Conservation (phyloP, 768 basidiomycete genomes). For the Psilocybe cubensis region DNA sequence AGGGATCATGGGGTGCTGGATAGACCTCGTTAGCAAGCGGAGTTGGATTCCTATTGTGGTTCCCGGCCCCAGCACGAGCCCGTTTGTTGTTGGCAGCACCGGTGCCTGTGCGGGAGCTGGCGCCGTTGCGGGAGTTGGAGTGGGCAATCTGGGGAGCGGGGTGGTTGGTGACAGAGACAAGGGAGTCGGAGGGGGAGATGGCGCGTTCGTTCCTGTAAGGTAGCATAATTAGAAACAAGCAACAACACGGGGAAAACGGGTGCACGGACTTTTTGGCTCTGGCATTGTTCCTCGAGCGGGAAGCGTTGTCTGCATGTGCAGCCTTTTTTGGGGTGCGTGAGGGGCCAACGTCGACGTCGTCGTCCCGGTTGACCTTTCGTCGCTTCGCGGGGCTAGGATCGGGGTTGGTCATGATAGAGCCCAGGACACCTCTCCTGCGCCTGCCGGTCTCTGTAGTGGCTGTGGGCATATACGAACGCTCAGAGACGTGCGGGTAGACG, state of each 20-base stretch:
- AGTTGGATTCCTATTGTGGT: conserved; percentile 43
- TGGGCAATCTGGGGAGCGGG: conserved; percentile 43
- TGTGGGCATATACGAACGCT: conserved; percentile 67
- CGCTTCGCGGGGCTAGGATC: conserved; percentile 71
- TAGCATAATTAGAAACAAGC: conserved; percentile 11
- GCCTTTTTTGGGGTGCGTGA: conserved; percentile 70
- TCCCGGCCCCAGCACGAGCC: conserved; percentile 41
- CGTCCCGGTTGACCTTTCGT: conserved; percentile 60
- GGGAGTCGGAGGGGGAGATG: conserved; percentile 73
- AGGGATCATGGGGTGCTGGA: conserved; percentile 27
- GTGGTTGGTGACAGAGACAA: conserved; percentile 74
- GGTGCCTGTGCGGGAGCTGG: conserved; percentile 23
- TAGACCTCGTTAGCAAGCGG: conserved; percentile 41
- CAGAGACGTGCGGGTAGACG: conserved; percentile 75
- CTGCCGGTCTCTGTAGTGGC: conserved; percentile 65
- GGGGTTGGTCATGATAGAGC: conserved; percentile 50
- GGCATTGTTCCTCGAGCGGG: conserved; percentile 54
- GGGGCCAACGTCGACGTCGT: conserved; percentile 56
- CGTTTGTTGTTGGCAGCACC: conserved; percentile 44
- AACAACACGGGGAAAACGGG: neutral
- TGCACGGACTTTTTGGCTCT: conserved; percentile 63
- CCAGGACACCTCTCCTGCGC: conserved; percentile 58
- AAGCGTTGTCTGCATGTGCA: conserved; percentile 44
- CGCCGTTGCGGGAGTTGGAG: conserved; percentile 26
- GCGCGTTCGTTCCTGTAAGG: conserved; percentile 60